Percentiles rank a stretch among this genome's conserved stretches.
Conservation (phyloP, 768 basidiomycete genomes). For the Tylopilus intermedius region DNA sequence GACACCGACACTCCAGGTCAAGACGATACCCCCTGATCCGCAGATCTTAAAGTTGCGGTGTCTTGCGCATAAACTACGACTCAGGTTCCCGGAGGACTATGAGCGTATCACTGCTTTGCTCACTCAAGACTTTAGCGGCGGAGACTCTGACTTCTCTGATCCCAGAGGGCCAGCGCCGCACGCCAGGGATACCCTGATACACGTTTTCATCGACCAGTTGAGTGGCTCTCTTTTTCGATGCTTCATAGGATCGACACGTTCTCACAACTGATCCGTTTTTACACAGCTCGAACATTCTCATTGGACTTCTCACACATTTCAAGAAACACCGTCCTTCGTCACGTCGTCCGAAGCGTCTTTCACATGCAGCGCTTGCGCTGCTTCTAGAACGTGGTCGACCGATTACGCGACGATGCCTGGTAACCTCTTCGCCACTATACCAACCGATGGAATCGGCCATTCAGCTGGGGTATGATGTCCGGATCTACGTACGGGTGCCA, state of each 20-base stretch:
- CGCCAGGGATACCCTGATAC: conserved; percentile 31
- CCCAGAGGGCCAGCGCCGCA: conserved; percentile 32
- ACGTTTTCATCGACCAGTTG: conserved; percentile 45
- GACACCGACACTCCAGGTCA: conserved; percentile 40
- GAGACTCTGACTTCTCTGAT: conserved; percentile 33
- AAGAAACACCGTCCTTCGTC: conserved; percentile 45
- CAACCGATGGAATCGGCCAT: conserved; percentile 74
- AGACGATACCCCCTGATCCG: conserved; percentile 41
- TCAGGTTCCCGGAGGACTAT: conserved; percentile 52
- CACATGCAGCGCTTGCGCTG: conserved; percentile 71
- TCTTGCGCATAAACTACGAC: conserved; percentile 52
- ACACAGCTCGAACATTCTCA: conserved; percentile 78
- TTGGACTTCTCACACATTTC: conserved; percentile 71
- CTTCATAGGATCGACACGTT: not conserved
- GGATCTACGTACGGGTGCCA: conserved; percentile 66
- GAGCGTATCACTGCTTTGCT: conserved; percentile 29
- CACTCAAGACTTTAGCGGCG: conserved; percentile 33
- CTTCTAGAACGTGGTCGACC: conserved; percentile 80
- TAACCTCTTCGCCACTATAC: conserved; percentile 78
- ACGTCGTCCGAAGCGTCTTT: conserved; percentile 50
- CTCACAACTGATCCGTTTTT: conserved; percentile 8
- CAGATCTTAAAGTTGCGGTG: conserved; percentile 47
- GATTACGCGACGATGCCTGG: conserved; percentile 68
- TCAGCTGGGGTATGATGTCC: conserved; percentile 69
- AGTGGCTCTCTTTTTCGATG: conserved; percentile 12